Conservation (phyloP, 441 rosid genomes). For the Erodium chrysanthum region DNA sequence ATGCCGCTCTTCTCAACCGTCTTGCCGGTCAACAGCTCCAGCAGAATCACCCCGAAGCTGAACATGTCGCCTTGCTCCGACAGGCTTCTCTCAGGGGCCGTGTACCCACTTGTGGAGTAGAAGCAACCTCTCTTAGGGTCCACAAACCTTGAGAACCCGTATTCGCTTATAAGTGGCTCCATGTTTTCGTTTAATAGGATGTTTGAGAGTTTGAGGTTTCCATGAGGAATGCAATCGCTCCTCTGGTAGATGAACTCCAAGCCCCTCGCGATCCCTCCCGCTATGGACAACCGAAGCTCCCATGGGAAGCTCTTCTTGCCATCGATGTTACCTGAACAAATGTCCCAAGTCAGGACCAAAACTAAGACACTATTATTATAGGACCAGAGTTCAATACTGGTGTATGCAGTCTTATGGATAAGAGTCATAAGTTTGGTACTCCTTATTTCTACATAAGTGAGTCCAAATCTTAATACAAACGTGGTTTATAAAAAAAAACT, state of each 20-base stretch:
- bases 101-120: conserved; percentile 26
- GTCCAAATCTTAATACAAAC: too few relatives aligned
- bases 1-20: conserved; percentile 35
- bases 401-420: too few relatives aligned
- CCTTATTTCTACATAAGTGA: too few relatives aligned
- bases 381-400: too few relatives aligned
- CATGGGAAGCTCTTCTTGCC: conserved; percentile 50
- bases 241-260: conserved; percentile 39
- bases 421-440: too few relatives aligned
- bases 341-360: too few relatives aligned
- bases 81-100: conserved; percentile 34
- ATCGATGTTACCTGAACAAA: conserved; percentile 28
- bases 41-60: conserved; percentile 44
- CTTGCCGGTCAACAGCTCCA: conserved; percentile 46
- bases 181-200: conserved; percentile 32
- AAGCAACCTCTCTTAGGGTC: conserved; percentile 22
- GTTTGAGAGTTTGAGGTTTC: conserved; percentile 54
- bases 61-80: conserved; percentile 42
- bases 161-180: conserved; percentile 43
- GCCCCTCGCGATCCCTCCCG: conserved; percentile 41
- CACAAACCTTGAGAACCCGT: conserved; percentile 27
- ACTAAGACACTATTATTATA: too few relatives aligned
- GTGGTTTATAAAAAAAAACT: too few relatives aligned
- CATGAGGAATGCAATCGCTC: conserved; percentile 32
- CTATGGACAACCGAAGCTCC: conserved; percentile 39